Evolutionary conservation across 2,329 filamentous ascomycete genomes (phyloP).

Genomic region (Calonectria pauciramosa): DNA sequence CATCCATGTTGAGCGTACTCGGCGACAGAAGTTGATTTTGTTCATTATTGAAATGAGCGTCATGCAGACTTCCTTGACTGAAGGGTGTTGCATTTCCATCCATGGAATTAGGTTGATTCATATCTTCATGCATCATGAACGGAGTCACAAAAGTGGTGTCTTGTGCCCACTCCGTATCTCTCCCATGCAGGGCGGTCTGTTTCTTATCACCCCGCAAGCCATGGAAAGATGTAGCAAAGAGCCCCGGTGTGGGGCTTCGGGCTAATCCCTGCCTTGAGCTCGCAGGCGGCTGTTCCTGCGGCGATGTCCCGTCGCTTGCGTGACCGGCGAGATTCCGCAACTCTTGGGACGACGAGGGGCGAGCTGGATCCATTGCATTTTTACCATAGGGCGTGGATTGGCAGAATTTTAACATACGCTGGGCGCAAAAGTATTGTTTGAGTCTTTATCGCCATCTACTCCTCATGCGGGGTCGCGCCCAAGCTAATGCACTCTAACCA

Average conservation of each 20-base stretch:
- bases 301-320: neutral
- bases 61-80: neutral
- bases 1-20: neutral
- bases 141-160: neutral
- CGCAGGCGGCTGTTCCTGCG: neutral
- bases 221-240: neutral
- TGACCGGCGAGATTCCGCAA: too few relatives aligned
- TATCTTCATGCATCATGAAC: neutral
- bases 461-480: conserved; percentile 16
- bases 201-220: neutral
- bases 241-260: neutral
- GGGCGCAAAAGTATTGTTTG: neutral
- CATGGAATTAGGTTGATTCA: neutral
- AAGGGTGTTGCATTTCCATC: too few relatives aligned
- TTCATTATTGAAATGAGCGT: neutral
- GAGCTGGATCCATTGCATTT: neutral
- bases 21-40: neutral
- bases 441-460: neutral
- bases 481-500: conserved; percentile 20
- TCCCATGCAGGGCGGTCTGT: neutral
- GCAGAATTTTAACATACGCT: neutral
- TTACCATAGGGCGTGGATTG: neutral
- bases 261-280: neutral
- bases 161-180: neutral
- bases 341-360: neutral